phyloP scores from a whole-genome alignment of 2,329 filamentous ascomycete genomes.

The Colletotrichum tamarilloi region DNA sequence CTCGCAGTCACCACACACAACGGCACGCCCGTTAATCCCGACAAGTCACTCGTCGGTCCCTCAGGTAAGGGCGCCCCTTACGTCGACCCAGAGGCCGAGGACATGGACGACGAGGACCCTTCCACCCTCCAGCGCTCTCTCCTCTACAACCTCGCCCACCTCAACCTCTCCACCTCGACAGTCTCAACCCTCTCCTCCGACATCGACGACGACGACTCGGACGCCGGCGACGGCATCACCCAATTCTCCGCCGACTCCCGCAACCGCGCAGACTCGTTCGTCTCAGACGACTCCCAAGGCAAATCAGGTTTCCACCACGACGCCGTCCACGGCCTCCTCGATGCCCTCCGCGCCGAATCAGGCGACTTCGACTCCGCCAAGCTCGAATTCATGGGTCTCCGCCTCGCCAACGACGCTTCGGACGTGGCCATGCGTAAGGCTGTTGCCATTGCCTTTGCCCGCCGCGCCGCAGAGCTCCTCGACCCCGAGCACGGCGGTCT shows the following conservation, averaged over 20 bases:
- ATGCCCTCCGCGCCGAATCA: slow-evolving; percentile 80
- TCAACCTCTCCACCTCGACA: slow-evolving; percentile 65
- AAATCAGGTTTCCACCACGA: slow-evolving; percentile 81
- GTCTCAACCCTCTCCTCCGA: slow-evolving; percentile 73
- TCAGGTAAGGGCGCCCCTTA: slow-evolving; percentile 63
- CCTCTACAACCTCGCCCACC: slow-evolving; percentile 63
- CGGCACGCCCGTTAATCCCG: slow-evolving; percentile 51
- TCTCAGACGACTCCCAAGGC: slow-evolving; percentile 76
- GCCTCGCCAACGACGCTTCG: slow-evolving; percentile 89
- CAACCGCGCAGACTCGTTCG: slow-evolving; percentile 76
- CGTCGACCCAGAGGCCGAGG: slow-evolving; percentile 58
- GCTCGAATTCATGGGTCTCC: slow-evolving; percentile 92
- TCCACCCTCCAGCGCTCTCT: slow-evolving; percentile 65
- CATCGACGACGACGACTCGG: slow-evolving; percentile 73
- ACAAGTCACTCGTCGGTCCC: slow-evolving; percentile 59
- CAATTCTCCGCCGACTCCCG: slow-evolving; percentile 65
- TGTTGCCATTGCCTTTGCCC: slow-evolving; percentile 86
- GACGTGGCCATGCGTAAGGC: slow-evolving; percentile 89
- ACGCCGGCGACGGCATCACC: slow-evolving; percentile 70
- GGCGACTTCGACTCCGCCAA: slow-evolving; percentile 85
- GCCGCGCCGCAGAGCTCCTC: slow-evolving; percentile 78
- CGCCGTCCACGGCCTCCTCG: slow-evolving; percentile 86
- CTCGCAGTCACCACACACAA: slow-evolving; percentile 50
- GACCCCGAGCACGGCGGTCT: slow-evolving; percentile 61
- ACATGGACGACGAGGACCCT: slow-evolving; percentile 62